A percentile compares a stretch with the other conserved stretches of the same genome.
phyloP scores from a whole-genome alignment of 495 filamentous ascomycete species.

The Coniosporium apollinis region DNA sequence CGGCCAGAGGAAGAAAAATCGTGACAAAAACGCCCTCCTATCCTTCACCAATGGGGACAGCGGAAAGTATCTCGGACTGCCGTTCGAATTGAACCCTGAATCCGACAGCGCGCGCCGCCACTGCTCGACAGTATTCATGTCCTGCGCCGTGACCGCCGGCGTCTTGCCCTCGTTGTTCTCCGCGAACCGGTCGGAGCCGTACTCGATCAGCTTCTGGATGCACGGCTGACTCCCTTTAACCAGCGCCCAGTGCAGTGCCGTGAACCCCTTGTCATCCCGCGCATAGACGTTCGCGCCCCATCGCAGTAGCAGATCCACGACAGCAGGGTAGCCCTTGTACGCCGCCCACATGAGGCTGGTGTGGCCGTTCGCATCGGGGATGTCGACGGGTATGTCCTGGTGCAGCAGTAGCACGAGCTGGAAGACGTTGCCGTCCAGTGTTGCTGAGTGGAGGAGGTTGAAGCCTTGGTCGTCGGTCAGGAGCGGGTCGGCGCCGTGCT shows the following conservation, averaged over 20 bases:
- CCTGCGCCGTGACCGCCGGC: conserved; percentile 62
- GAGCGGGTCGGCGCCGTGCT: conserved; percentile 76
- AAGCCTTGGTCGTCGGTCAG: conserved; percentile 85
- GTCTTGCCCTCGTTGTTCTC: conserved; percentile 78
- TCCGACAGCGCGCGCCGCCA: conserved; percentile 78
- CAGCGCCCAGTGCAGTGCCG: conserved; percentile 88
- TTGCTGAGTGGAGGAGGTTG: conserved; percentile 91
- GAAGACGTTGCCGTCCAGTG: conserved; percentile 92
- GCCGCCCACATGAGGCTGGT: conserved; percentile 96
- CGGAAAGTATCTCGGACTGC: conserved; percentile 45
- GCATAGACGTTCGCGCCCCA: conserved; percentile 93
- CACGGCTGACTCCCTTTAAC: conserved; percentile 77
- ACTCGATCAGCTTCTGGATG: conserved; percentile 83
- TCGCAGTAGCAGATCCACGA: conserved; percentile 80
- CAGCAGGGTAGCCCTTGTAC: conserved; percentile 84
- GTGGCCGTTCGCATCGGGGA: conserved; percentile 72
- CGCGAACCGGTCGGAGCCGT: conserved; percentile 80
- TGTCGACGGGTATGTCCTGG: conserved; percentile 85
- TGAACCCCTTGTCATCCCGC: conserved; percentile 78
- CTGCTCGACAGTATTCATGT: conserved; percentile 69
- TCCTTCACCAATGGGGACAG: conserved; percentile 45
- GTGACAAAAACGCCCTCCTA: conserved; percentile 54
- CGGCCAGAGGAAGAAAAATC: conserved; percentile 85
- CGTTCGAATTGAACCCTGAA: conserved; percentile 68
- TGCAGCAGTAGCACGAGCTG: conserved; percentile 75